These are phyloP conservation scores for Heterobasidion parviporum DNA, from an alignment of 1,284 basidiomycete species.

Conservation along the genomic window DNA sequence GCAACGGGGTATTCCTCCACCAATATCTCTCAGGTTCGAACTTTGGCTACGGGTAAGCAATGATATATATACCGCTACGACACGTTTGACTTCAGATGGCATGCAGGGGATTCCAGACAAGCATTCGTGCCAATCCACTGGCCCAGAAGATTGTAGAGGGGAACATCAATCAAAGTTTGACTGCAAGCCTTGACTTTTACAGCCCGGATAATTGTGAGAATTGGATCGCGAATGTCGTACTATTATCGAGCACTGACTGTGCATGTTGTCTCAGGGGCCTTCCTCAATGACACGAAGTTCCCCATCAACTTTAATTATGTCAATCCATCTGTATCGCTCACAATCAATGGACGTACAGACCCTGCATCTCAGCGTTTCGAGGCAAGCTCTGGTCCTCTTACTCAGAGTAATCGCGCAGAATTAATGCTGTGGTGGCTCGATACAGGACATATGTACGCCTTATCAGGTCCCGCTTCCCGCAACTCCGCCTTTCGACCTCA, in stretches of 20 bases:
- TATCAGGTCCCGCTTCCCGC: constrained; percentile 29
- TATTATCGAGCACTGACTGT: background rate
- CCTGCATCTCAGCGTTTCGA: constrained; percentile 52
- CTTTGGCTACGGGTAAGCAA: constrained; percentile 41
- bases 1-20: constrained; percentile 53
- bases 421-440: too few species aligned
- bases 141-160: constrained; percentile 48
- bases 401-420: background rate
- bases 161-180: constrained; percentile 38
- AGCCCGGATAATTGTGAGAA: constrained; percentile 39
- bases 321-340: constrained; percentile 33
- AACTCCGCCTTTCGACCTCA: constrained; percentile 8
- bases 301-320: constrained; percentile 40
- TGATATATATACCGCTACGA: too few species aligned
- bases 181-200: constrained; percentile 31
- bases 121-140: constrained; percentile 41
- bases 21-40: constrained; percentile 43
- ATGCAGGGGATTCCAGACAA: constrained; percentile 44
- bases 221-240: background rate
- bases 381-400: background rate
- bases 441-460: constrained; percentile 24
- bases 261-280: constrained; percentile 31
- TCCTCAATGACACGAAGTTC: constrained; percentile 43
- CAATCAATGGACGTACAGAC: constrained; percentile 39
- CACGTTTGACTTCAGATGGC: background rate